Percentiles rank a stretch among this genome's conserved stretches.
Evolutionary conservation across 2,329 filamentous ascomycete species (phyloP).

Genomic region (Colletotrichum tanaceti): DNA sequence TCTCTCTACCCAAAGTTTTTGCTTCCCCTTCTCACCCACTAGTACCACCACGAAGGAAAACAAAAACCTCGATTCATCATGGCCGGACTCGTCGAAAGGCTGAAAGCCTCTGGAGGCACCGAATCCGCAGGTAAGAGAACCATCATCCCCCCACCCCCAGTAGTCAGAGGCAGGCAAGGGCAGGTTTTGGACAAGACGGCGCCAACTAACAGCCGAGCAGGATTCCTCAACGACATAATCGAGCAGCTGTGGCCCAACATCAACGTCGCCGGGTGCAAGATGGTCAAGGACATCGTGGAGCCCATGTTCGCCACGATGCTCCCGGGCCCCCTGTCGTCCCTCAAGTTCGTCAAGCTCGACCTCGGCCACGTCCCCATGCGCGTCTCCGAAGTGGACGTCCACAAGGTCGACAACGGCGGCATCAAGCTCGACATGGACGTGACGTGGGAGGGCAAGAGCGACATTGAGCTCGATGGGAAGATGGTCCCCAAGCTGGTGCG

Average conservation of each 20-base stretch:
- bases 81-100: conserved; percentile 51
- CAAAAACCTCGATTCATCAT: conserved; percentile 41
- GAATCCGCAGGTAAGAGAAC: conserved; percentile 51
- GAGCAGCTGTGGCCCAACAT: conserved; percentile 63
- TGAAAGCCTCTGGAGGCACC: conserved; percentile 55
- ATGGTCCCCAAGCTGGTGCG: conserved; percentile 56
- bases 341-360: conserved; percentile 60
- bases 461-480: conserved; percentile 59
- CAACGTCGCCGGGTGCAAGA: conserved; percentile 55
- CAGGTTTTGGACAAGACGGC: background rate
- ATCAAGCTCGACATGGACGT: conserved; percentile 63
- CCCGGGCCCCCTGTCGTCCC: conserved; percentile 55
- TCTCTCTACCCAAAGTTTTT: background rate
- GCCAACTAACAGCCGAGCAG: conserved; percentile 42
- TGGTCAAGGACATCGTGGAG: conserved; percentile 60
- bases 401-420: conserved; percentile 56
- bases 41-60: background rate
- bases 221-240: conserved; percentile 61
- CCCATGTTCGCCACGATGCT: conserved; percentile 60
- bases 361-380: conserved; percentile 55
- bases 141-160: background rate
- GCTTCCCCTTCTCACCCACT: no score
- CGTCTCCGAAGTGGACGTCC: conserved; percentile 56
- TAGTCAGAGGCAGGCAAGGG: background rate
- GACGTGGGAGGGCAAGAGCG: conserved; percentile 58